Percentiles rank a stretch among this genome's conserved stretches.
These are phyloP conservation scores for Metschnikowia henanensis DNA, from an alignment of 805 yeast species.

Conservation along the genomic window DNA sequence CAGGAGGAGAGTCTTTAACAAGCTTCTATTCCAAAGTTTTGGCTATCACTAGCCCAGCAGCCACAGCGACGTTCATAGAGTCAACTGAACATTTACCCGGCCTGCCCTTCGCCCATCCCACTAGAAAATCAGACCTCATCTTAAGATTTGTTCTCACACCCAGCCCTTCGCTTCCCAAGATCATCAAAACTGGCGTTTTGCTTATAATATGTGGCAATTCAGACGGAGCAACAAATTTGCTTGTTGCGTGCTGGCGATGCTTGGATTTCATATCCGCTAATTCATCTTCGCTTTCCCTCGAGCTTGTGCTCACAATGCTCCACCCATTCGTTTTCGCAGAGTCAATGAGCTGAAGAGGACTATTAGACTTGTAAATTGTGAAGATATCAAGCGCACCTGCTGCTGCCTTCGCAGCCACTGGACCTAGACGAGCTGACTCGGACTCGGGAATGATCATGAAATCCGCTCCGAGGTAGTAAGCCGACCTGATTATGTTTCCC, in stretches of 20 bases:
- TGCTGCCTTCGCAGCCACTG: slow-evolving; percentile 76
- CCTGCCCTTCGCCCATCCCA: slow-evolving; percentile 39
- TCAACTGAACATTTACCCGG: slow-evolving; percentile 50
- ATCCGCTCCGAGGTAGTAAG: slow-evolving; percentile 81
- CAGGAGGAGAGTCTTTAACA: too few species aligned
- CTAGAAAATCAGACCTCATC: slow-evolving; percentile 54
- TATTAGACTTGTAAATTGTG: slow-evolving; percentile 56
- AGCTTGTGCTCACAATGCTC: slow-evolving; percentile 65
- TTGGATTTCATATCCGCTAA: slow-evolving; percentile 21
- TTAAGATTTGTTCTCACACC: slow-evolving; percentile 74
- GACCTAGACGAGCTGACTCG: slow-evolving; percentile 73
- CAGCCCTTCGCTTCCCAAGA: slow-evolving; percentile 82
- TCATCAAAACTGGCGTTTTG: slow-evolving; percentile 61
- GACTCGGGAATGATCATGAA: slow-evolving; percentile 67
- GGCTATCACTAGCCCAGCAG: slow-evolving; percentile 66
- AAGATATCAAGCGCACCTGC: slow-evolving; percentile 82
- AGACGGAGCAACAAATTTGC: slow-evolving; percentile 37
- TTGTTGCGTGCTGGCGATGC: slow-evolving; percentile 30
- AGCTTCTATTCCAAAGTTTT: slow-evolving; percentile 16
- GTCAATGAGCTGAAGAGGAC: slow-evolving; percentile 64
- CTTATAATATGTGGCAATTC: slow-evolving; percentile 47
- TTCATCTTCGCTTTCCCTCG: slow-evolving; percentile 29
- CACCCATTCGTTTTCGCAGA: slow-evolving; percentile 60
- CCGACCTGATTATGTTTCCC: slow-evolving; percentile 81
- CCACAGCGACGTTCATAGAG: slow-evolving; percentile 88